These are phyloP conservation scores for Penicillium italicum DNA, from an alignment of 2,329 filamentous ascomycete genomes.

Conservation along the genomic window DNA sequence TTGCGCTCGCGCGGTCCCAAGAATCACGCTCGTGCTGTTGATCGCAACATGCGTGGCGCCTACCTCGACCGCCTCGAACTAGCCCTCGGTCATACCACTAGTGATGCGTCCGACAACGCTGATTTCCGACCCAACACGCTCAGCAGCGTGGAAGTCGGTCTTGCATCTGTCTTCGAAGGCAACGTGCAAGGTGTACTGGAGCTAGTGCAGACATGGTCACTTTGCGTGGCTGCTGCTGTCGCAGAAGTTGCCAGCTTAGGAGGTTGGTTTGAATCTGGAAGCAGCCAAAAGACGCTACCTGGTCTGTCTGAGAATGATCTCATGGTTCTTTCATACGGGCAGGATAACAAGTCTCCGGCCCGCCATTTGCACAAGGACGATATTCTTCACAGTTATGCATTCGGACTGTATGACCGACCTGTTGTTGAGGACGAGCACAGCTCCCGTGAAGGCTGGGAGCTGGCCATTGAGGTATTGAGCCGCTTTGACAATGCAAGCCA, in stretches of 20 bases:
- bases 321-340: slow-evolving; percentile 71
- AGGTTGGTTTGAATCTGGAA: slow-evolving; percentile 69
- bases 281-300: slow-evolving; percentile 54
- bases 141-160: slow-evolving; percentile 71
- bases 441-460: slow-evolving; percentile 75
- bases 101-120: slow-evolving; percentile 58
- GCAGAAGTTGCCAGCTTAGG: slow-evolving; percentile 81
- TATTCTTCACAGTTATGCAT: slow-evolving; percentile 72
- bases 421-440: slow-evolving; percentile 35
- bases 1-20: slow-evolving; percentile 29
- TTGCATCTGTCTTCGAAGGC: slow-evolving; percentile 79
- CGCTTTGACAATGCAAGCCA: slow-evolving; percentile 70
- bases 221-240: slow-evolving; percentile 71
- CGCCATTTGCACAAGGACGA: slow-evolving; percentile 69
- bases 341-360: slow-evolving; percentile 48
- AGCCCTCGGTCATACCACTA: slow-evolving; percentile 63
- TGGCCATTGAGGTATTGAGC: slow-evolving; percentile 77
- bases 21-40: slow-evolving; percentile 43
- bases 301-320: slow-evolving; percentile 75
- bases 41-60: slow-evolving; percentile 57
- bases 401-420: slow-evolving; percentile 50
- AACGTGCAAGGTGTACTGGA: slow-evolving; percentile 73
- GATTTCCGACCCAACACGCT: slow-evolving; percentile 71
- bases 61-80: slow-evolving; percentile 72
- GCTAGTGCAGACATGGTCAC: slow-evolving; percentile 74